phyloP scores from a whole-genome alignment of 495 filamentous ascomycete genomes.

The Talaromyces thailandensis region DNA sequence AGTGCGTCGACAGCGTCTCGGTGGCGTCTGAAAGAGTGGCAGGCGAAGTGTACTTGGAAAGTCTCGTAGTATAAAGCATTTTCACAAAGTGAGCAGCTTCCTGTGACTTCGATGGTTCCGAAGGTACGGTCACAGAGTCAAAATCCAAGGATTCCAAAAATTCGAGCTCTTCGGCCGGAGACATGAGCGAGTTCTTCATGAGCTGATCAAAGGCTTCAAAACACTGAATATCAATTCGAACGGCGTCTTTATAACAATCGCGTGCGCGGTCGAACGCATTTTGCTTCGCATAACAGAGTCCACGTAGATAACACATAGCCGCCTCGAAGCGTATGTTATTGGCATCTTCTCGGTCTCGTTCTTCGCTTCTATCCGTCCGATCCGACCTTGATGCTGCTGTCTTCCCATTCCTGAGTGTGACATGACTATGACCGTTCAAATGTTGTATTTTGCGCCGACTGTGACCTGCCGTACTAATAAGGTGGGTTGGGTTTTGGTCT shows the following conservation, averaged over 20 bases:
- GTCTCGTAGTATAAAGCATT: constrained; percentile 92
- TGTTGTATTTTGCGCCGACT: constrained; percentile 53
- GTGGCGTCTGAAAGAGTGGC: constrained; percentile 73
- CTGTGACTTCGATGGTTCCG: constrained; percentile 54
- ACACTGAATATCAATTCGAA: constrained; percentile 94
- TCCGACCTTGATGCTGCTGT: constrained; percentile 31
- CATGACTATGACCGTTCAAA: constrained; percentile 39
- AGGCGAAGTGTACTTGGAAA: constrained; percentile 93
- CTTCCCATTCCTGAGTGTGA: constrained; percentile 39
- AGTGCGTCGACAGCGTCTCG: constrained; percentile 86
- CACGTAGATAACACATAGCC: constrained; percentile 92
- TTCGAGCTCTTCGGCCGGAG: constrained; percentile 90
- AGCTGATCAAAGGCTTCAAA: constrained; percentile 97
- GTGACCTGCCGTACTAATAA: constrained; percentile 58
- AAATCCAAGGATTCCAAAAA: constrained; percentile 92
- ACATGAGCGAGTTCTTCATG: constrained; percentile 96
- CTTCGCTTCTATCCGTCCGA: constrained; percentile 50
- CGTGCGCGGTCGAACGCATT: constrained; percentile 96
- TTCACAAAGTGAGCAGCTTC: constrained; percentile 88
- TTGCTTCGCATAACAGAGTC: constrained; percentile 91
- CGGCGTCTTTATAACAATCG: constrained; percentile 95
- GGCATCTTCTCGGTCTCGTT: constrained; percentile 56
- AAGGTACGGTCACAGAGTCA: constrained; percentile 56
- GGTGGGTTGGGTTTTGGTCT: constrained; percentile 82
- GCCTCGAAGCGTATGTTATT: constrained; percentile 82